These are phyloP conservation scores for Amylocystis lapponica DNA, from an alignment of 768 basidiomycete species.

Conservation along the genomic window DNA sequence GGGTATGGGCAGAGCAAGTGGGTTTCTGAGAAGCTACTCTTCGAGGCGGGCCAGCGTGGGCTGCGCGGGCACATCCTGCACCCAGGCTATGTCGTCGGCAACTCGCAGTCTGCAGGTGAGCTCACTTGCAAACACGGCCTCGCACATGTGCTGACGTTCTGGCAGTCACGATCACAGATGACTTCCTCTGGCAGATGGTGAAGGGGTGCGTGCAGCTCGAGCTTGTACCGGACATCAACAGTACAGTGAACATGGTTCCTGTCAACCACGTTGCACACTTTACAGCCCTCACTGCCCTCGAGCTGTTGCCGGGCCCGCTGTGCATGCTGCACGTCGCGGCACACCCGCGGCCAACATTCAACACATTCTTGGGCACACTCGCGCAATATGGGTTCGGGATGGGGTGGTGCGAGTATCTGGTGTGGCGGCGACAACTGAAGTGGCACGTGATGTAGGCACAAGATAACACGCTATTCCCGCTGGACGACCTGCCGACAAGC, in stretches of 20 bases:
- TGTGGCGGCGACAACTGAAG: slow-evolving; percentile 90
- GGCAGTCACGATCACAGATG: slow-evolving; percentile 95
- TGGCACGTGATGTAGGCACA: slow-evolving; percentile 91
- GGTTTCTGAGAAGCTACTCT: slow-evolving; percentile 93
- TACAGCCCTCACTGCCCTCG: slow-evolving; percentile 65
- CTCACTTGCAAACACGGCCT: not conserved
- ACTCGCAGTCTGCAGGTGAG: slow-evolving; percentile 77
- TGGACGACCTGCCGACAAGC: slow-evolving; percentile 95
- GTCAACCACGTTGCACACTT: slow-evolving; percentile 93
- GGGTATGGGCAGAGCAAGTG: slow-evolving; percentile 98
- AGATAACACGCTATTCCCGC: slow-evolving; percentile 95
- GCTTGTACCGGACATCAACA: slow-evolving; percentile 94
- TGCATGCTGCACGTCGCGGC: slow-evolving; percentile 84
- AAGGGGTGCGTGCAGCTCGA: slow-evolving; percentile 99
- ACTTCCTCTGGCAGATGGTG: slow-evolving; percentile 96
- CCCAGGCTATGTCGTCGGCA: slow-evolving; percentile 95
- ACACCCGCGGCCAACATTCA: slow-evolving; percentile 83
- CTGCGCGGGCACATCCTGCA: slow-evolving; percentile 82
- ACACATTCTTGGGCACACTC: slow-evolving; percentile 72
- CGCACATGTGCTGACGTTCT: slow-evolving; percentile 4
- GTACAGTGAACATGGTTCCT: slow-evolving; percentile 96
- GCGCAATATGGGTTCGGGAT: slow-evolving; percentile 75
- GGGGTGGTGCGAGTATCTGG: slow-evolving; percentile 77
- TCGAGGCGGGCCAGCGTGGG: slow-evolving; percentile 86
- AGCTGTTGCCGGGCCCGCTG: slow-evolving; percentile 43